Evolutionary conservation across 176 grass and related monocot genomes (phyloP).

Genomic region (Microstegium vimineum): DNA sequence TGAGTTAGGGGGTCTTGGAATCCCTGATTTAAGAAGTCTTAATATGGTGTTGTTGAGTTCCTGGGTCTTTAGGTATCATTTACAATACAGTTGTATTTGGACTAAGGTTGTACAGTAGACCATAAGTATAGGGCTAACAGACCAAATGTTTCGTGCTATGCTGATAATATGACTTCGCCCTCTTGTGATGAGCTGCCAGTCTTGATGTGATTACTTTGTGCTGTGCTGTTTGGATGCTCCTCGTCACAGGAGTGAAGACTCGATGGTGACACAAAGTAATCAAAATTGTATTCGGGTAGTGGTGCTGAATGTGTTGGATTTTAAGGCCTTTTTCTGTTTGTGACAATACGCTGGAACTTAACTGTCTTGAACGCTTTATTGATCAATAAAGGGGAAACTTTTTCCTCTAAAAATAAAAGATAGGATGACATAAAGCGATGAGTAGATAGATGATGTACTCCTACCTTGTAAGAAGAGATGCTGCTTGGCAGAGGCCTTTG

Average conservation of each 20-base stretch:
- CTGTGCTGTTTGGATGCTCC: too few species aligned
- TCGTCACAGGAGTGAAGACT: too few species aligned
- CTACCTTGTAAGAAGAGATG: conserved; percentile 96
- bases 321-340: not conserved
- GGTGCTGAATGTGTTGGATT: too few species aligned
- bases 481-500: conserved; percentile 79
- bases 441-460: not conserved
- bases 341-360: not conserved
- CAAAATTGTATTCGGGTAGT: too few species aligned
- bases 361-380: not conserved
- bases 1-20: too few species aligned
- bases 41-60: too few species aligned
- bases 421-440: not conserved
- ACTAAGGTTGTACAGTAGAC: too few species aligned
- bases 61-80: not conserved
- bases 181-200: too few species aligned
- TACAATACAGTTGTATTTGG: not conserved
- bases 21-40: too few species aligned
- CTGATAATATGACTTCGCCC: not conserved
- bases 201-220: too few species aligned
- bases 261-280: too few species aligned
- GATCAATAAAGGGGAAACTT: not conserved
- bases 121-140: too few species aligned
- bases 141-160: not conserved
- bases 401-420: not conserved